A percentile compares a stretch with the other conserved stretches of the same genome.
phyloP scores from a whole-genome alignment of 2,329 filamentous ascomycete genomes.

The Epichloe elymi region DNA sequence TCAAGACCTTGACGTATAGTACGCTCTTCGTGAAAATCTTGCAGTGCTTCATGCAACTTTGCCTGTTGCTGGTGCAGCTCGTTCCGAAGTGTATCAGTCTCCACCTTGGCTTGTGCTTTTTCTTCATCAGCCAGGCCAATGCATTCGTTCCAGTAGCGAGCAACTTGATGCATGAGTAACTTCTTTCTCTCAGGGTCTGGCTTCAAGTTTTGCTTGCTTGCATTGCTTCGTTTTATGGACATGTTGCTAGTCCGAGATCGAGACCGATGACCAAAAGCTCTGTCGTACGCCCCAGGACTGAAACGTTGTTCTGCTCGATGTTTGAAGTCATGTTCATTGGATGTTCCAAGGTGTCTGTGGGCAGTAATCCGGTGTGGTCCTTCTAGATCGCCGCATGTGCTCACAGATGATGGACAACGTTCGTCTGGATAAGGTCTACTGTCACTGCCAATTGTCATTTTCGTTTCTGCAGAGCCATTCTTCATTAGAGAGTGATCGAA shows the following conservation, averaged over 20 bases:
- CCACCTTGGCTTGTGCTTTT: conserved; percentile 11
- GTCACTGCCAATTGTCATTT: background rate
- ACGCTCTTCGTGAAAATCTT: conserved; percentile 11
- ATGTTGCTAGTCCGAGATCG: conserved; percentile 20
- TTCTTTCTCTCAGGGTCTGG: conserved; percentile 14
- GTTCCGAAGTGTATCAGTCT: conserved; percentile 15
- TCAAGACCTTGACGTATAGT: conserved; percentile 13
- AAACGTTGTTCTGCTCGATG: background rate
- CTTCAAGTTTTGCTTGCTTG: conserved; percentile 7
- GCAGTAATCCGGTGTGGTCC: conserved; percentile 13
- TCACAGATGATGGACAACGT: conserved; percentile 9
- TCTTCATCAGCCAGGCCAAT: conserved; percentile 19
- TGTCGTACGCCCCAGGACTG: background rate
- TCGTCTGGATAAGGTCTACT: background rate
- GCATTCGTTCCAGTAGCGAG: conserved; percentile 22
- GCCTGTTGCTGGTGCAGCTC: conserved; percentile 10
- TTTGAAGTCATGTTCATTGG: background rate
- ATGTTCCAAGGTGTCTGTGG: background rate
- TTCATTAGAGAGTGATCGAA: background rate
- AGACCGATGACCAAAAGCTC: conserved; percentile 9
- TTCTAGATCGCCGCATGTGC: conserved; percentile 21
- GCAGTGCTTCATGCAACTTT: conserved; percentile 8
- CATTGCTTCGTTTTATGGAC: conserved; percentile 16
- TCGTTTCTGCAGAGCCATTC: background rate
- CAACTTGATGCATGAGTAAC: conserved; percentile 19